phyloP scores from a whole-genome alignment of 116 monocot genomes.

The Iris pallida region DNA sequence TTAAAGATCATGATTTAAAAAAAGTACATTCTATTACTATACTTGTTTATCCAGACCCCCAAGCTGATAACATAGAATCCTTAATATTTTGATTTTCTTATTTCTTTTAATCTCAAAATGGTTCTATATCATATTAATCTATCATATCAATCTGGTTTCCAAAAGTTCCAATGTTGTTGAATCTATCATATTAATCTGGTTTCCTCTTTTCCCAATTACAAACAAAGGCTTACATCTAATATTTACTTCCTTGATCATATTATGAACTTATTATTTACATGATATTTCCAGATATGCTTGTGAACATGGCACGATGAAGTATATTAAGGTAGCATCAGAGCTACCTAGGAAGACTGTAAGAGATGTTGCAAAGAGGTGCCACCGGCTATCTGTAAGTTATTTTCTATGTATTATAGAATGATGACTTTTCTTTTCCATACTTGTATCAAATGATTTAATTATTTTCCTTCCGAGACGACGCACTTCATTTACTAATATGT shows the following conservation, averaged over 20 bases:
- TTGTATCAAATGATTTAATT: not conserved
- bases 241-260: not conserved
- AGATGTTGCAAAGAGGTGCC: constrained; percentile 84
- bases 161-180: too few relatives aligned
- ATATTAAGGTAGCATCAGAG: constrained; percentile 75
- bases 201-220: not conserved
- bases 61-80: too few relatives aligned
- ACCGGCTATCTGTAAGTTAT: constrained; percentile 68
- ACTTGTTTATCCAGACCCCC: too few relatives aligned
- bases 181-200: too few relatives aligned
- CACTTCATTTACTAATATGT: not conserved
- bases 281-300: constrained; percentile 43
- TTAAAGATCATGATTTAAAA: too few relatives aligned
- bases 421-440: not conserved
- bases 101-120: too few relatives aligned
- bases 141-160: too few relatives aligned
- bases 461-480: not conserved
- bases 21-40: too few relatives aligned
- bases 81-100: too few relatives aligned
- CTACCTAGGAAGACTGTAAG: constrained; percentile 62
- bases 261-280: not conserved
- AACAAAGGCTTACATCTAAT: not conserved
- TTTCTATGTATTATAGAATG: not conserved
- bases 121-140: too few relatives aligned
- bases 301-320: constrained; percentile 64